Evolutionary conservation across 2,329 filamentous ascomycete genomes (phyloP), one percentile per base, ranked within the genome.

Genomic region (Pseudogymnoascus sp.): DNA sequence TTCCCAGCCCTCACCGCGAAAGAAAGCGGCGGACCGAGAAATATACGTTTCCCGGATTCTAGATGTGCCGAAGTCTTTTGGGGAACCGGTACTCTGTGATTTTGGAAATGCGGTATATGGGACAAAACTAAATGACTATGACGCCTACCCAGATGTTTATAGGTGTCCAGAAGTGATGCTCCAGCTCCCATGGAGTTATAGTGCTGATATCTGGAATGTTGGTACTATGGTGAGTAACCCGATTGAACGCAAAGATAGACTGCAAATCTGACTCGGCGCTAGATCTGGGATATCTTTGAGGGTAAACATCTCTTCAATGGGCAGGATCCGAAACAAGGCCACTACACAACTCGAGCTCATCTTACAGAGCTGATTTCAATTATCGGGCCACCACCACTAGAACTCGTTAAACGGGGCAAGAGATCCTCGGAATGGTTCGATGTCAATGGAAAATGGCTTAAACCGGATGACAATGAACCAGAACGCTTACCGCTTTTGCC

Each of bases 121-220:
- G 1, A 74, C 74, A 11, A 17, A 53, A 19, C 57, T 75, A 6
- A 76, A 78, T 57, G 28, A 57, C 2, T 68, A 75, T 10, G 73
- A 76, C 36, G 66, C 76, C 0, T 77, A 79, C 62, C 78, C 78
- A 0, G 65, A 75, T 26, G 63, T 76, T 4, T 79, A 79, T 66
- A 67, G 77, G 53, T 71, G 74, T 1, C 75, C 76, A 0, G 76
- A 83, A 65, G 78, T 82, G 13, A 80, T 82, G 5, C 62, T 83
- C 0, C 67, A 74, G 15, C 67, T 71, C 65, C 1, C 62, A 23
- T 70, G 67, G 60, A 61, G 63, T 19, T 69, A 69, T 60, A 64
- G 67, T 19, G 67, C 66, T 21, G 68, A 70, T 61, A 69, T 70
- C n/a, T 70, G 68, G 68, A 70, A 66, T 33, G 40, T 70, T 28